Conservation (phyloP, 192 early-diverging fungal genomes). For the Pecoramyces ruminantium region DNA sequence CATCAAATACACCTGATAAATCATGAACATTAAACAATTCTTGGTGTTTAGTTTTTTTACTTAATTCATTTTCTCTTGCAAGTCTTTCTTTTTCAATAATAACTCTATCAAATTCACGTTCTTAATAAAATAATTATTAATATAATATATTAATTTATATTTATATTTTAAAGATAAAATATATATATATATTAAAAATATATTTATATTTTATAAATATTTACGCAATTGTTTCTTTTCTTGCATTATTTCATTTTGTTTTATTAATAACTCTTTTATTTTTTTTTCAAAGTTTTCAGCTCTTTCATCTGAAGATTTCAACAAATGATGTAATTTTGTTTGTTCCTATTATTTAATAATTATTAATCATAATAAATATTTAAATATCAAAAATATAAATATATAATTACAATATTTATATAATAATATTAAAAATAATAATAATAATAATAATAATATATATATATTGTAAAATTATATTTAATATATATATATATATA, state of each 20-base stretch:
- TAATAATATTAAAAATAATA: too few species aligned
- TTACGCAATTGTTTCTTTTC: neutral
- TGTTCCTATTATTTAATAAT: neutral
- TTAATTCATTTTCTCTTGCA: neutral
- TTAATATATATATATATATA: neutral
- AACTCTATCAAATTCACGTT: neutral
- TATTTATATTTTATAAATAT: neutral
- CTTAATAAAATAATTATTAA: too few species aligned
- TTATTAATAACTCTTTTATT: neutral
- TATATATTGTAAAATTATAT: too few species aligned
- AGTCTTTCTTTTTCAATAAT: neutral
- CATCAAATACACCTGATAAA: neutral
- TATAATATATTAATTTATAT: too few species aligned
- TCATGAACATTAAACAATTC: neutral
- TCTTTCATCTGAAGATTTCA: neutral
- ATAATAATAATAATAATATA: too few species aligned
- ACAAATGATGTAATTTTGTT: neutral
- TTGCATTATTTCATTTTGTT: neutral
- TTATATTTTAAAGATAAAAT: too few species aligned
- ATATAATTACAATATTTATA: too few species aligned
- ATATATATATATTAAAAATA: too few species aligned
- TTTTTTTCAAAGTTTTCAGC: neutral
- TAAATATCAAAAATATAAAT: too few species aligned
- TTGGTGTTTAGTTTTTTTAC: neutral
- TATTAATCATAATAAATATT: too few species aligned